Evolutionary conservation across 116 monocot species (phyloP).

Genomic region (Dioscorea cayenensis): DNA sequence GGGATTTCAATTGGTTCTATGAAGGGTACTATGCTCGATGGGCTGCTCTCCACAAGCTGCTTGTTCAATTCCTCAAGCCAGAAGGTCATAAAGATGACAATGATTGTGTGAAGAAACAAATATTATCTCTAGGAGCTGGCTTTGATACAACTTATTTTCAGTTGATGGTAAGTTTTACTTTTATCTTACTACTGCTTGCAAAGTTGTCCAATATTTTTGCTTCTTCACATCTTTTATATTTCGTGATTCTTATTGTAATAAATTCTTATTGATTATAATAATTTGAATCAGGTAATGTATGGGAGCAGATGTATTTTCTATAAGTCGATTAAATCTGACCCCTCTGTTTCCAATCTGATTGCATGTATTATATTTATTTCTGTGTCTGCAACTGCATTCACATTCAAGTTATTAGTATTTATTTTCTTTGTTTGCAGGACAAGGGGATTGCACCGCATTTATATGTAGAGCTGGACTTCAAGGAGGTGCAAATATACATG

Average conservation of each 20-base stretch:
- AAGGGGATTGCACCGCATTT: slow-evolving; percentile 77
- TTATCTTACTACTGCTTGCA: background rate
- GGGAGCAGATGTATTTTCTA: background rate
- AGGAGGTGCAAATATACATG: slow-evolving; percentile 52
- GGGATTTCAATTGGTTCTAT: background rate
- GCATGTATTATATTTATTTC: background rate
- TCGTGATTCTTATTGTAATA: background rate
- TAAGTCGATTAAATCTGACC: background rate
- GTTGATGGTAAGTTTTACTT: slow-evolving; percentile 35
- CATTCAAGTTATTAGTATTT: background rate
- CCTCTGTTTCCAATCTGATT: background rate
- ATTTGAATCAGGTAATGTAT: background rate
- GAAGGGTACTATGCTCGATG: slow-evolving; percentile 89
- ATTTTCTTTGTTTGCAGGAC: slow-evolving; percentile 27
- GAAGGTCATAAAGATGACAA: slow-evolving; percentile 11
- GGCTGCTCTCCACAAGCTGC: slow-evolving; percentile 80
- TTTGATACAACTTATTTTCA: slow-evolving; percentile 96
- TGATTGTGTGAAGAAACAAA: slow-evolving; percentile 54
- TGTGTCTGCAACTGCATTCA: background rate
- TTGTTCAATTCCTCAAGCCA: slow-evolving; percentile 65
- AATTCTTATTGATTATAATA: background rate
- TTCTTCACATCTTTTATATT: background rate
- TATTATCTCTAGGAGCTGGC: slow-evolving; percentile 91
- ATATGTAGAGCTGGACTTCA: slow-evolving; percentile 94
- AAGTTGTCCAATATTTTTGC: background rate